Conservation (phyloP, 441 rosid species). For the Gossypium davidsonii region DNA sequence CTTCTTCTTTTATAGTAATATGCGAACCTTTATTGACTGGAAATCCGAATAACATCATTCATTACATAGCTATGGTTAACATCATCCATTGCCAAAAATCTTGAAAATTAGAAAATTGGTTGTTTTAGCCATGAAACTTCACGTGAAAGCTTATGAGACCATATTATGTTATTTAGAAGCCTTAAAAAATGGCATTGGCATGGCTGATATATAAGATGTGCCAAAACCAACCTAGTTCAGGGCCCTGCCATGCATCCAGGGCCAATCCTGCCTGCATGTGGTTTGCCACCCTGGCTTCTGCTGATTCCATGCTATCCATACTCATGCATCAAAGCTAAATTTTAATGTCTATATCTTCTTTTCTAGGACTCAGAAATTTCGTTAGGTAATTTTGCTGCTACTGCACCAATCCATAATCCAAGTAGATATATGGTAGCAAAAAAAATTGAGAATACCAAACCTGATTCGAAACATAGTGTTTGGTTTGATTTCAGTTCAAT, state of each 20-base stretch:
- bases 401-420: background rate
- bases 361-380: background rate
- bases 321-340: background rate
- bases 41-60: too few species aligned
- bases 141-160: background rate
- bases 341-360: background rate
- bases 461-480: background rate
- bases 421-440: background rate
- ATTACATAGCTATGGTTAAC: too few species aligned
- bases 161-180: background rate
- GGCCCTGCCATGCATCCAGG: background rate
- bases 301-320: background rate
- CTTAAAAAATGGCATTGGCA: background rate
- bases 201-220: background rate
- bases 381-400: background rate
- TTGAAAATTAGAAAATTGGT: background rate
- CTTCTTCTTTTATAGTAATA: too few species aligned
- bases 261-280: background rate
- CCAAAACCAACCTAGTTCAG: background rate
- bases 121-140: background rate
- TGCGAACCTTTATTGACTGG: too few species aligned
- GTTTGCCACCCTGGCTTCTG: background rate
- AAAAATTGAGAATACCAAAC: background rate
- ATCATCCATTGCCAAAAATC: background rate
- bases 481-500: too few species aligned